These are phyloP conservation scores for Paspalum vaginatum DNA, from an alignment of 176 grass and related monocot species.

Conservation along the genomic window DNA sequence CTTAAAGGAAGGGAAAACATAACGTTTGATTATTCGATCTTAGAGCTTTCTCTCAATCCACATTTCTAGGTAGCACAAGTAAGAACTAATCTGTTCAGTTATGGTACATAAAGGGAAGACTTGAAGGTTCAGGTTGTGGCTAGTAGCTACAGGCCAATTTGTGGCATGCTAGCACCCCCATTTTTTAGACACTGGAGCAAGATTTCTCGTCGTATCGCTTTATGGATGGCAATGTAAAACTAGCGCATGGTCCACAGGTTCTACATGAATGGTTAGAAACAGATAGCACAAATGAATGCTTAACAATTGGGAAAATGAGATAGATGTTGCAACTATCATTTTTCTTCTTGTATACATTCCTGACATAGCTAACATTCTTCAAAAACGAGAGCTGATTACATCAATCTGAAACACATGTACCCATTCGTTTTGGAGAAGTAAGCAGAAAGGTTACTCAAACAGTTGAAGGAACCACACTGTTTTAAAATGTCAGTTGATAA, in stretches of 20 bases:
- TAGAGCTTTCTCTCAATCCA: not conserved
- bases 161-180: not conserved
- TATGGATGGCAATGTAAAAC: not conserved
- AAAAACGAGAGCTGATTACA: not conserved
- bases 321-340: not conserved
- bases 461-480: not conserved
- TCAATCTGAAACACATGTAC: slow-evolving; percentile 5
- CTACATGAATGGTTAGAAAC: slow-evolving; percentile 4
- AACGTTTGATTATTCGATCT: not conserved
- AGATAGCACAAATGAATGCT: not conserved
- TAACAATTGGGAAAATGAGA: not conserved
- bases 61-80: not conserved
- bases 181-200: not conserved
- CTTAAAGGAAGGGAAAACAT: too few relatives aligned
- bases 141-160: not conserved
- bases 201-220: not conserved
- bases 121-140: not conserved
- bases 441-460: not conserved
- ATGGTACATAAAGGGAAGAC: not conserved
- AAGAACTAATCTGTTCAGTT: not conserved
- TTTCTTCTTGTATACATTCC: not conserved
- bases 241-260: not conserved
- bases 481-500: not conserved
- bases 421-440: not conserved
- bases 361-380: not conserved